phyloP scores from a whole-genome alignment of 192 early-diverging fungal genomes.

The Mortierella hygrophila region DNA sequence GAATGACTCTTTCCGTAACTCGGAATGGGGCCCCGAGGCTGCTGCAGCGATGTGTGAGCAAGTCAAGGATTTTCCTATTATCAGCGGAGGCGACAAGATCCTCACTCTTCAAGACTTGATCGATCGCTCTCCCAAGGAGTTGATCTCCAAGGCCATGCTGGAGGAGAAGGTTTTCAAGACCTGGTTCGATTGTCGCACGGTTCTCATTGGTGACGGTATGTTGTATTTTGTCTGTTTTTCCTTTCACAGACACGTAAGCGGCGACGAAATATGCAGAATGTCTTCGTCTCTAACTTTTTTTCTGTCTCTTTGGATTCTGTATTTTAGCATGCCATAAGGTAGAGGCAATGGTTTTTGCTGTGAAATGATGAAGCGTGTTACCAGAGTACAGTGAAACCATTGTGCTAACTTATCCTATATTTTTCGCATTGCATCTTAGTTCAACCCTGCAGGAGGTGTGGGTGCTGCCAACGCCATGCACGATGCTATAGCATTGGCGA shows the following conservation, averaged over 20 bases:
- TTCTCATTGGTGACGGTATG: slow-evolving; percentile 37
- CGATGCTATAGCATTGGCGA: slow-evolving; percentile 24
- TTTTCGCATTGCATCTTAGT: neutral
- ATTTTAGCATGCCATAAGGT: neutral
- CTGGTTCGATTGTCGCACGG: slow-evolving; percentile 21
- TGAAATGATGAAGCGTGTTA: too few species aligned
- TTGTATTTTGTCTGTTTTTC: too few species aligned
- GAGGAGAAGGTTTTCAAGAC: slow-evolving; percentile 45
- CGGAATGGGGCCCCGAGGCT: neutral
- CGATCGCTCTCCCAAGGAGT: neutral
- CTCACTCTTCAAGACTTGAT: slow-evolving; percentile 16
- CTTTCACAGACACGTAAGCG: too few species aligned
- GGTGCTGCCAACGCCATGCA: slow-evolving; percentile 20
- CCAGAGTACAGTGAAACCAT: neutral
- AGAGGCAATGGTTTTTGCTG: neutral
- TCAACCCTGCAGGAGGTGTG: neutral
- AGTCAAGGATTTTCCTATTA: slow-evolving; percentile 13
- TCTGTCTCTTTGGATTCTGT: neutral
- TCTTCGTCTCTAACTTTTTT: neutral
- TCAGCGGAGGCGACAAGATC: neutral
- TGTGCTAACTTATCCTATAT: neutral
- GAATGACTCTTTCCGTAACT: neutral
- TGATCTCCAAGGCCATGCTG: slow-evolving; percentile 26
- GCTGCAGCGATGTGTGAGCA: slow-evolving; percentile 16
- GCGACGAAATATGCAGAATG: neutral